A percentile compares a stretch with the other conserved stretches of the same genome.
These are phyloP conservation scores for Moesziomyces aphidis DNA, from an alignment of 1,284 basidiomycete genomes.

Conservation along the genomic window DNA sequence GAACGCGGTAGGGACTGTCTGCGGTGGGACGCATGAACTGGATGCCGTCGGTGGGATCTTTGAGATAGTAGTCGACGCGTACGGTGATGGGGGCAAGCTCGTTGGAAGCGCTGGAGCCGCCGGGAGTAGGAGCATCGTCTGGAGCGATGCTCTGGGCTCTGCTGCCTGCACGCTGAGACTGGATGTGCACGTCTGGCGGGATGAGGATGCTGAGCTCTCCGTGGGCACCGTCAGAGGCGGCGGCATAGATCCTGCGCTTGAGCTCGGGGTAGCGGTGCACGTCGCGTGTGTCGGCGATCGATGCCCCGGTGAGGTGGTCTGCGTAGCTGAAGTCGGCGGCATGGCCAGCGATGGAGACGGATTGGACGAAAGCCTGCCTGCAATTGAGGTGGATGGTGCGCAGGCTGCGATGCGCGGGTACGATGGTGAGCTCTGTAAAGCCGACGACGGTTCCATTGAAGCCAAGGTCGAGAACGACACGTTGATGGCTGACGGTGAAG, in stretches of 20 bases:
- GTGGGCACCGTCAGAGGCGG: constrained; percentile 87
- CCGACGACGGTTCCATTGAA: constrained; percentile 73
- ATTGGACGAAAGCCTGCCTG: constrained; percentile 83
- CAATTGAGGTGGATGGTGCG: constrained; percentile 85
- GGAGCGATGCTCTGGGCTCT: constrained; percentile 30
- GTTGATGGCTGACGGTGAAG: constrained; percentile 76
- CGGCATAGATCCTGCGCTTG: constrained; percentile 90
- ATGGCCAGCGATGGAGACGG: constrained; percentile 73
- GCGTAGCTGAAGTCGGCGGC: constrained; percentile 78
- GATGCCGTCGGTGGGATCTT: constrained; percentile 84
- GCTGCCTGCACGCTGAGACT: constrained; percentile 27
- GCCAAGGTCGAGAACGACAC: constrained; percentile 88
- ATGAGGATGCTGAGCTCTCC: constrained; percentile 93
- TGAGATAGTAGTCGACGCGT: constrained; percentile 82
- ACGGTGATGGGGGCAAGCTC: constrained; percentile 84
- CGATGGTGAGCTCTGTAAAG: constrained; percentile 88
- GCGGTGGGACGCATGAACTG: constrained; percentile 85
- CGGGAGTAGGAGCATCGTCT: constrained; percentile 38
- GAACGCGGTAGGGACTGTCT: constrained; percentile 80
- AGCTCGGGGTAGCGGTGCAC: constrained; percentile 91
- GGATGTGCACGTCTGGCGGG: constrained; percentile 73
- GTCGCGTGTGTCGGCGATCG: constrained; percentile 75
- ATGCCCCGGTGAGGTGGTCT: constrained; percentile 80
- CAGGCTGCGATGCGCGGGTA: constrained; percentile 80
- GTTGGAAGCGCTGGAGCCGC: constrained; percentile 38